Evolutionary conservation across 257 asterid species (phyloP).

Genomic region (Nicotiana tomentosiformis): DNA sequence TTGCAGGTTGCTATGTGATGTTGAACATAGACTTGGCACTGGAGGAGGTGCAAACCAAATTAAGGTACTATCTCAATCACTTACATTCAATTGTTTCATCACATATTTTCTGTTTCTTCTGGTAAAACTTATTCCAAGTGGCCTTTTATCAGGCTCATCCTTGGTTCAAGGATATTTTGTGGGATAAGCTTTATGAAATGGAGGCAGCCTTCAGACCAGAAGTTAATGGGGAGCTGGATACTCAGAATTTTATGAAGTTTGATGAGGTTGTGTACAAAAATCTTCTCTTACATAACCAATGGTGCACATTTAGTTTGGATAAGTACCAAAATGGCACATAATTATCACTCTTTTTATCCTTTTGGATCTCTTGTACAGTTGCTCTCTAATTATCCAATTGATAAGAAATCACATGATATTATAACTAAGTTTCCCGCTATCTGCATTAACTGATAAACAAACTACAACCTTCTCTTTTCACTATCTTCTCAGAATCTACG

Average conservation of each 20-base stretch:
- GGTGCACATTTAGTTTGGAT: background rate
- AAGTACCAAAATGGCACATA: background rate
- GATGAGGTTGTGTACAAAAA: constrained; percentile 22
- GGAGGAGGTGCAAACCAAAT: constrained; percentile 27
- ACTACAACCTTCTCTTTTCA: background rate
- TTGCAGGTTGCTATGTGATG: constrained; percentile 25
- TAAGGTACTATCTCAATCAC: constrained; percentile 19
- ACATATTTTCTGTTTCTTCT: constrained; percentile 1
- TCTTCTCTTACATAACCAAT: background rate
- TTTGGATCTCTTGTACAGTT: background rate
- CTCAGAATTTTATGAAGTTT: constrained; percentile 27
- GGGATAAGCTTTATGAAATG: constrained; percentile 23
- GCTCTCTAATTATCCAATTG: background rate
- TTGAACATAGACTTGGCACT: constrained; percentile 29
- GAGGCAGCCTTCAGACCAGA: constrained; percentile 33
- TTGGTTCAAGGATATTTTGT: constrained; percentile 26
- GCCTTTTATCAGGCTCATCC: constrained; percentile 21
- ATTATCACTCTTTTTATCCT: background rate
- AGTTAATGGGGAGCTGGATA: constrained; percentile 29
- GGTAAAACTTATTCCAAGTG: background rate
- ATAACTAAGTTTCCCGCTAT: background rate
- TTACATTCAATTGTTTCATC: background rate
- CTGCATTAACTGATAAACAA: background rate
- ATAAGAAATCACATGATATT: background rate
- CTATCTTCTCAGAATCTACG: background rate